These are phyloP conservation scores for Grosmannia huntii DNA, from an alignment of 2,329 filamentous ascomycete species.

Conservation along the genomic window DNA sequence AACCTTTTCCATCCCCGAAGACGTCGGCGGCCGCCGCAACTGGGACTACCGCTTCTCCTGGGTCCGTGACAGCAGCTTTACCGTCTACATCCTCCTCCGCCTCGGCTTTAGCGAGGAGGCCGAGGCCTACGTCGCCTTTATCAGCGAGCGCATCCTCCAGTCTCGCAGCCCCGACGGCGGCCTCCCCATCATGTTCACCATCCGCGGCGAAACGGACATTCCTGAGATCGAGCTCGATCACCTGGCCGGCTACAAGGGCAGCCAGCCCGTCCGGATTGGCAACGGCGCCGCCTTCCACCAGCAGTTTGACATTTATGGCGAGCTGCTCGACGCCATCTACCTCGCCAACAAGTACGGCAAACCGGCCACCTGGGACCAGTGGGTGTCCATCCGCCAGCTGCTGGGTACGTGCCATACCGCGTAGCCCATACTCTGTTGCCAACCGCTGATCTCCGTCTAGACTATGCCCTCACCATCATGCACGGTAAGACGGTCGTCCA, in stretches of 20 bases:
- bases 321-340: slow-evolving; percentile 66
- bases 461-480: slow-evolving; percentile 58
- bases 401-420: slow-evolving; percentile 26
- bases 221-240: slow-evolving; percentile 57
- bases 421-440: neutral
- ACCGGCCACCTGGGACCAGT: slow-evolving; percentile 64
- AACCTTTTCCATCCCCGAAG: slow-evolving; percentile 66
- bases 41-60: slow-evolving; percentile 69
- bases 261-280: slow-evolving; percentile 60
- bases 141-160: slow-evolving; percentile 55
- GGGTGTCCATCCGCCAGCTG: slow-evolving; percentile 57
- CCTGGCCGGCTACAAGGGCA: slow-evolving; percentile 59
- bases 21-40: slow-evolving; percentile 52
- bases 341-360: slow-evolving; percentile 71
- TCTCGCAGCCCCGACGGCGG: slow-evolving; percentile 47
- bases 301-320: slow-evolving; percentile 70
- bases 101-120: slow-evolving; percentile 66
- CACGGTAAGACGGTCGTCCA: slow-evolving; percentile 27
- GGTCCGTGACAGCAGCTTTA: slow-evolving; percentile 68
- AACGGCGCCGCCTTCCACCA: slow-evolving; percentile 66
- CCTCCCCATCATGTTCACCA: slow-evolving; percentile 72
- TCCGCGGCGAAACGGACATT: slow-evolving; percentile 61
- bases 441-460: slow-evolving; percentile 19
- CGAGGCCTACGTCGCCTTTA: slow-evolving; percentile 67
- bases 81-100: slow-evolving; percentile 63